Conservation (phyloP, 805 yeast genomes). For the Nakazawaea peltata region DNA sequence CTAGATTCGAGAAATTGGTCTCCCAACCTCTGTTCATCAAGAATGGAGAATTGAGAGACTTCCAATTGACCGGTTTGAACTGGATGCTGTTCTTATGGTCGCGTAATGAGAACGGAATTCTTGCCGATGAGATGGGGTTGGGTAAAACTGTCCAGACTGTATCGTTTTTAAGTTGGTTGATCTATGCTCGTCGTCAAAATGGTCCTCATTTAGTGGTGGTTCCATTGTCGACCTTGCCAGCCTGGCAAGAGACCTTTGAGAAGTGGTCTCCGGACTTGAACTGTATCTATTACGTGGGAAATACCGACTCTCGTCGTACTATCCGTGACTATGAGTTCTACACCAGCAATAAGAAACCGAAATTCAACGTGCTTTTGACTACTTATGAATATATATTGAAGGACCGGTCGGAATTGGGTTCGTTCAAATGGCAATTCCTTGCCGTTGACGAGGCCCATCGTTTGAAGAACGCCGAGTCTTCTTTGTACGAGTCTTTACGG, state of each 20-base stretch:
- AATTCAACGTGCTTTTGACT: slow-evolving; percentile 86
- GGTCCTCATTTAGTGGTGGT: slow-evolving; percentile 98
- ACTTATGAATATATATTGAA: slow-evolving; percentile 95
- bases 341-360: slow-evolving; percentile 59
- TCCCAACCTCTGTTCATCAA: slow-evolving; percentile 86
- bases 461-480: slow-evolving; percentile 87
- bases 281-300: slow-evolving; percentile 89
- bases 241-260: slow-evolving; percentile 99
- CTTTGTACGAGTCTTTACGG: slow-evolving; percentile 79
- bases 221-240: slow-evolving; percentile 92
- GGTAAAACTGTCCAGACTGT: slow-evolving; percentile 98
- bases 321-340: slow-evolving; percentile 84
- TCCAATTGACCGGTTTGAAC: slow-evolving; percentile 94
- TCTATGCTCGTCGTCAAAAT: slow-evolving; percentile 91
- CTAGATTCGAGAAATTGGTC: slow-evolving; percentile 79
- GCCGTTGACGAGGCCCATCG: slow-evolving; percentile 99
- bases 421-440: slow-evolving; percentile 87
- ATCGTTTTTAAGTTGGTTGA: slow-evolving; percentile 87
- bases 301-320: slow-evolving; percentile 72
- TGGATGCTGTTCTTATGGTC: slow-evolving; percentile 99
- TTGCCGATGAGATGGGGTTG: slow-evolving; percentile 98
- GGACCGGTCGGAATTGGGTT: slow-evolving; percentile 74
- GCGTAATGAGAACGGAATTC: slow-evolving; percentile 91
- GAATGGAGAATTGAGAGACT: slow-evolving; percentile 89
- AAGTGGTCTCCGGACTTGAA: slow-evolving; percentile 96